Base-by-base conservation (phyloP, 2,329 filamentous ascomycete species). In the Dryadomyces sulphureus region DNA sequence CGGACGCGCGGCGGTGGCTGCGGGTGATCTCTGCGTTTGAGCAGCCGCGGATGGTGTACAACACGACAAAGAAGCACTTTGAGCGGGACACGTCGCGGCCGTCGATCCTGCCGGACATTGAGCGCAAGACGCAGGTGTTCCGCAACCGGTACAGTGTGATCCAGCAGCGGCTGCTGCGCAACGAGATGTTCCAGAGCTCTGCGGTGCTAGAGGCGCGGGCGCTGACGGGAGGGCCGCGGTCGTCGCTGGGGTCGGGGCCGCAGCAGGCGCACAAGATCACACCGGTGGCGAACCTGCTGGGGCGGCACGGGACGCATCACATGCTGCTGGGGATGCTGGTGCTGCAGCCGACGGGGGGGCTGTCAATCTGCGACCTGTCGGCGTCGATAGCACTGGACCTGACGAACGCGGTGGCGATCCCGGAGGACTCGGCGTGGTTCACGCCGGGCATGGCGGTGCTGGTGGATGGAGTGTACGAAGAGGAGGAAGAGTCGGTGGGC, bases 371-470 rank as follows among this genome's bases (percentile, higher is more conserved):
- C 53, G 92, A 98, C 57, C 65, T 92, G 25, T 90, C 87, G 0
- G 92, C 90, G 17, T 90, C 84, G 45, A 94, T 98, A 55, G 72
- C 77, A 2, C 69, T 98, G 1, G 88, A 96, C 54, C 65, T 96
- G 11, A 75, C 79, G 19, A 83, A 90, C 56, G 86, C 90, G 0
- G 78, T 80, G 20, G 78, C 84, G 14, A 81, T 95, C 46, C 89
- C 89, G 0, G 80, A 87, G 49, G 81, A 90, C 57, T 87, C 85
- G 21, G 82, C 85, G 4, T 98, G 88, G 83, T 95, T 95, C 58
- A 79, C 82, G 5, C 89, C 92, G 0, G 93, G 93, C 3, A 96
- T 96, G 88, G 84, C 98, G 41, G 84, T 96, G 4, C 72, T 98
- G 0, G 78, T 95, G 0, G 92, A 98, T 56, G 92, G 92, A 7